Conservation (phyloP, 768 basidiomycete species). For the Boletus patriciae region DNA sequence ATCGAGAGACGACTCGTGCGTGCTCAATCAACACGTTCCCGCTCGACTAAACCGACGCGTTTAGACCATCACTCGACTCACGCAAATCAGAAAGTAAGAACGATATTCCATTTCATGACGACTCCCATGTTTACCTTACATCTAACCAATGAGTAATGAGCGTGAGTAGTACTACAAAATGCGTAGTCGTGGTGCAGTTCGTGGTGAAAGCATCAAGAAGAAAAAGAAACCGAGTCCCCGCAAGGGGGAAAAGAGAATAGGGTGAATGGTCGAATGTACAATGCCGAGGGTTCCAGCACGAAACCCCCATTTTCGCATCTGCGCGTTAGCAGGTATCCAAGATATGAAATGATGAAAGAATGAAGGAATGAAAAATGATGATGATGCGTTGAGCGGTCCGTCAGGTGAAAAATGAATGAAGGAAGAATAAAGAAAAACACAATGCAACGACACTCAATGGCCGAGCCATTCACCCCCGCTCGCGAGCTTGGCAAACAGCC, state of each 20-base stretch:
- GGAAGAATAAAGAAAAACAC: neutral
- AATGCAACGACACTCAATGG: conserved; percentile 15
- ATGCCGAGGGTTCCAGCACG: neutral
- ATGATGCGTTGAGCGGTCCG: neutral
- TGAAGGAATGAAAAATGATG: neutral
- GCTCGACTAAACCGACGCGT: too few species aligned
- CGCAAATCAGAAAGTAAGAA: neutral
- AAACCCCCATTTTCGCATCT: neutral
- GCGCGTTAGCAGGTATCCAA: neutral
- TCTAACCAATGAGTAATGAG: conserved; percentile 17
- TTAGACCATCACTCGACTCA: neutral
- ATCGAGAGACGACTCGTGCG: too few species aligned
- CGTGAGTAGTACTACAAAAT: conserved; percentile 27
- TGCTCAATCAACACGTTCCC: too few species aligned
- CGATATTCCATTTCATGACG: conserved; percentile 1
- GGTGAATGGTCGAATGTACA: conserved; percentile 22
- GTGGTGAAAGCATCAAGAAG: neutral
- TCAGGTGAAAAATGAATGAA: neutral
- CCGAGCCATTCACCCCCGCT: conserved; percentile 70
- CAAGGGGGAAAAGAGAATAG: neutral
- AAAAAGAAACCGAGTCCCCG: neutral
- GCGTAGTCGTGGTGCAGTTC: conserved; percentile 16
- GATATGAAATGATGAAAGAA: neutral
- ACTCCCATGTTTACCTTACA: neutral
- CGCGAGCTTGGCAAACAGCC: conserved; percentile 76